Evolutionary conservation across 768 basidiomycete genomes (phyloP).

Genomic region (Suillus discolor): DNA sequence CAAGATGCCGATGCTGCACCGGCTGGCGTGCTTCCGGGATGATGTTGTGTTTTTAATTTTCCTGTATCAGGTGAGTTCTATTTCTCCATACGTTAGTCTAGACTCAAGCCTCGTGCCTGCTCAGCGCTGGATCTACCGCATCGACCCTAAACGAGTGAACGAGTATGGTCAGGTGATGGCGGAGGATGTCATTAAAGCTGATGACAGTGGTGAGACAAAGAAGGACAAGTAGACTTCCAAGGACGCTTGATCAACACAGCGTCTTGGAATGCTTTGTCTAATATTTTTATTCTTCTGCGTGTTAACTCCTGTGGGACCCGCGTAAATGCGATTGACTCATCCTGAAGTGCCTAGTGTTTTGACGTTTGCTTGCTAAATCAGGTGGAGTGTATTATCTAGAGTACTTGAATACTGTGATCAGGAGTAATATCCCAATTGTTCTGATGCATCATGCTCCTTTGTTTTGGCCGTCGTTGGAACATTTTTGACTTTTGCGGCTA

Average conservation of each 20-base stretch:
- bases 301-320: conserved; percentile 15
- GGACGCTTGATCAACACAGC: neutral
- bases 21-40: conserved; percentile 88
- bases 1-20: conserved; percentile 95
- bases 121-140: conserved; percentile 95
- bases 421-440: neutral
- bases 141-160: conserved; percentile 93
- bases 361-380: neutral
- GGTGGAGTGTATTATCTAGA: neutral
- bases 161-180: conserved; percentile 90
- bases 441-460: too few species aligned
- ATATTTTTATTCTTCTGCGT: conserved; percentile 15
- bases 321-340: conserved; percentile 1
- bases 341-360: neutral
- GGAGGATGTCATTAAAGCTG: conserved; percentile 44
- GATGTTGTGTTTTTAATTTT: conserved; percentile 92
- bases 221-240: conserved; percentile 48
- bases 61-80: conserved; percentile 77
- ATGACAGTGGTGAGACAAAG: conserved; percentile 51
- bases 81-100: conserved; percentile 12
- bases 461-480: neutral
- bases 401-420: neutral
- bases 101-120: conserved; percentile 21
- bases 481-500: neutral
- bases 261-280: neutral